Evolutionary conservation across 495 filamentous ascomycete genomes (phyloP).

Genomic region (Oleoguttula mirabilis): DNA sequence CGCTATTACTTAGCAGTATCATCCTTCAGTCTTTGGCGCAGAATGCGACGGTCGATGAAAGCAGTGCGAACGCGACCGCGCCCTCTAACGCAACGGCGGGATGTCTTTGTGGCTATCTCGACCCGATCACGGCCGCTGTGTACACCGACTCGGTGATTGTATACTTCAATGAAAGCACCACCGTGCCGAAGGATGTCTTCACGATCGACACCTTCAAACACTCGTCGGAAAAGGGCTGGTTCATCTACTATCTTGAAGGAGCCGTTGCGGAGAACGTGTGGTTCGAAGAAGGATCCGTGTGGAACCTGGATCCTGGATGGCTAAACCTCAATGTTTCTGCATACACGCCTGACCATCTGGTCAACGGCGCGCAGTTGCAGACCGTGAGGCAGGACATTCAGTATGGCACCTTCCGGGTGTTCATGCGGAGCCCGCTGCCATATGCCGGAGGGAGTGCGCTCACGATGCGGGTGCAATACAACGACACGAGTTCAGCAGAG

Average conservation of each 20-base stretch:
- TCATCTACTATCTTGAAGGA: conserved; percentile 28
- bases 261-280: conserved; percentile 25
- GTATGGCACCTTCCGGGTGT: conserved; percentile 31
- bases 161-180: conserved; percentile 34
- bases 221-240: conserved; percentile 32
- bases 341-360: conserved; percentile 23
- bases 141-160: conserved; percentile 34
- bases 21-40: too few species aligned
- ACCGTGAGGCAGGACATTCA: conserved; percentile 30
- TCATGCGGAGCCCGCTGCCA: conserved; percentile 22
- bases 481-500: conserved; percentile 28
- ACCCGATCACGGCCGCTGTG: conserved; percentile 20
- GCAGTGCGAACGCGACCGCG: too few species aligned
- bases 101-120: conserved; percentile 33
- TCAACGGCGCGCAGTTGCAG: conserved; percentile 26
- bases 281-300: conserved; percentile 17
- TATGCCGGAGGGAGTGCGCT: conserved; percentile 26
- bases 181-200: conserved; percentile 23
- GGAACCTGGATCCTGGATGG: conserved; percentile 21
- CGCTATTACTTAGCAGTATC: too few species aligned
- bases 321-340: conserved; percentile 12
- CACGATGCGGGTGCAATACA: conserved; percentile 31
- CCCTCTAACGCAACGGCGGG: too few species aligned
- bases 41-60: too few species aligned
- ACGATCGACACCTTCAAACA: conserved; percentile 24